Evolutionary conservation across 2,329 filamentous ascomycete species (phyloP), one percentile per base, ranked within the genome.

Genomic region (Penicillium occitanis): DNA sequence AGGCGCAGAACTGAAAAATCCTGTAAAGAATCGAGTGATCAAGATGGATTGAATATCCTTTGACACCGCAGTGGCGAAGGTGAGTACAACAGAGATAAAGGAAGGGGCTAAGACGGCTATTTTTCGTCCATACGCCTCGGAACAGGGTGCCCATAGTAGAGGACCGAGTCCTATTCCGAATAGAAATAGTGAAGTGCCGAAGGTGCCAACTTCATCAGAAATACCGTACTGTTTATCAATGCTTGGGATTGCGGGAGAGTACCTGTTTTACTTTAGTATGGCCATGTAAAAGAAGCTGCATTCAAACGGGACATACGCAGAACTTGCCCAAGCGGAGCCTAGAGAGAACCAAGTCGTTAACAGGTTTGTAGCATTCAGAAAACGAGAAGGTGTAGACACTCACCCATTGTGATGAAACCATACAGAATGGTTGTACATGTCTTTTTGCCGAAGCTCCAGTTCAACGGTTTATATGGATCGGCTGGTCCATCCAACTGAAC

Each of bases 401-500:
- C 10, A 46, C 42, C 42, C 42, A 46, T 46, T 2, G 42, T 46
- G n/a, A 46, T 46, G 10, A 22, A 46, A 4, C 42, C 42, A 46
- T 46, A 46, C 3, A 22, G 17, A 22, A 46, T 14, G 17, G 42
- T 46, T 46, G n/a, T 1, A 71, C 63, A 3, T 10, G 87, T 73
- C 73, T 91, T 91, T 74, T 91, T 91, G 69, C 80, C 78, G n/a
- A 82, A 83, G 0, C 85, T 81, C 90, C 90, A 92, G 73, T 91
- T 91, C 37, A 87, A 69, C 0, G 89, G 88, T 1, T 81, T 80
- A 71, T 90, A 90, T 0, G 86, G 86, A 73, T 92, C 90, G 61
- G 88, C 84, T 0, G 80, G 80, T 0, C 89, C 88, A 40, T 91
- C 89, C 67, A 91, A 92, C 61, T 90, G 86, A 30, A 91, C 73